Evolutionary conservation across 1,284 basidiomycete genomes (phyloP).

Genomic region (Naganishia liquefaciens): DNA sequence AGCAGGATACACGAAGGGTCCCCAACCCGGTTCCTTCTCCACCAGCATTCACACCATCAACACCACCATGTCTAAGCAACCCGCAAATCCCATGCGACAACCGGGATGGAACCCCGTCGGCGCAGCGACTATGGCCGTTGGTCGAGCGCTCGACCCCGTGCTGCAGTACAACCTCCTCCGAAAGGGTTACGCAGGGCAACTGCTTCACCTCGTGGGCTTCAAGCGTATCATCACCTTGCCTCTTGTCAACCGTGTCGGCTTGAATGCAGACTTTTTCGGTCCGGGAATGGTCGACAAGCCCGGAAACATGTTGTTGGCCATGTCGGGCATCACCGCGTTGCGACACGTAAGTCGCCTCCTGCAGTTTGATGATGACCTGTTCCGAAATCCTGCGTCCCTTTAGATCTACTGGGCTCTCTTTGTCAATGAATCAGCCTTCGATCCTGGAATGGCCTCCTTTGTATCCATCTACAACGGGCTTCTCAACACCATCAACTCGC

Average conservation of each 20-base stretch:
- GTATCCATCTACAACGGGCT: constrained; percentile 29
- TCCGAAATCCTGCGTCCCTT: background rate
- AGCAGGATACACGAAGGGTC: background rate
- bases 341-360: constrained; percentile 27
- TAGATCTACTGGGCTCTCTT: constrained; percentile 35
- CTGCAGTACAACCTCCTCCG: constrained; percentile 29
- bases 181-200: constrained; percentile 29
- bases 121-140: constrained; percentile 27
- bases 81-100: constrained; percentile 21
- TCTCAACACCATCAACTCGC: constrained; percentile 32
- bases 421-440: constrained; percentile 19
- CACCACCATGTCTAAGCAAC: constrained; percentile 18
- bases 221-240: constrained; percentile 33
- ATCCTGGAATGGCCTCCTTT: constrained; percentile 10
- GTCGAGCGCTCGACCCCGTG: constrained; percentile 29
- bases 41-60: background rate
- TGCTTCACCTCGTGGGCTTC: constrained; percentile 28
- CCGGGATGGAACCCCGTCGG: constrained; percentile 25
- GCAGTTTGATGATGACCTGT: background rate
- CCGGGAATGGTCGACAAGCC: constrained; percentile 32
- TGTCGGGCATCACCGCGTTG: constrained; percentile 29
- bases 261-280: constrained; percentile 28
- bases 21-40: background rate
- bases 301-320: constrained; percentile 32
- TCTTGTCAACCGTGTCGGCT: constrained; percentile 30